Base-by-base conservation (phyloP, 2,329 filamentous ascomycete genomes). In the Alternaria panax region DNA sequence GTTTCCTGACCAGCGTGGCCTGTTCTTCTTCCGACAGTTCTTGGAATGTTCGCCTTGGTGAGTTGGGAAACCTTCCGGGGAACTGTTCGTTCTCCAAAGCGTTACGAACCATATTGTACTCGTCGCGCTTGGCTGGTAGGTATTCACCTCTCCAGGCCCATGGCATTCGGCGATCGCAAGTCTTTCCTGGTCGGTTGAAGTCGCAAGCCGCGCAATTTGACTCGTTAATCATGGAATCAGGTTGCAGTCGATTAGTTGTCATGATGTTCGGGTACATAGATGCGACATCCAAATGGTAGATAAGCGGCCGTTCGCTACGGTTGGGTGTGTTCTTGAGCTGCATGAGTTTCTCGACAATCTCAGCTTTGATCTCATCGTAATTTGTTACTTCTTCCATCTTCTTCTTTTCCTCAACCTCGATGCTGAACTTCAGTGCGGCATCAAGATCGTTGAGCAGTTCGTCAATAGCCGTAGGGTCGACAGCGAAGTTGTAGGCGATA, bases 221-320 rank as follows among this genome's bases (percentile, higher is more conserved):
- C 76, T 99, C 96, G 47, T 94, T 84, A 54, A 99, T 96, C 93
- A 99, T 96, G n/a, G 95, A 98, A 78, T 99, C 95, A 0, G 95
- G 95, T 70, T 99, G 95, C 46, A 99, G 80, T 77, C 95, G 91
- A 78, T 99, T 99, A 1, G 95, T 99, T 2, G 96, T 99, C 96
- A 99, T 99, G 77, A 99, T 99, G 79, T 99, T 99, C 9, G 95
- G 95, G 76, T 99, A 99, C 95, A 99, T 99, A 60, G 95, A 97
- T 18, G 95, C 95, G 59, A 99, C 96, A 75, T 99, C 95, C 80
- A 99, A 83, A 84, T 99, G 95, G 80, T 99, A 99, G 66, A 99
- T 99, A 30, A 96, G 86, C 5, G 95, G 95, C 42, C 88, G 84
- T 77, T 99, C 95, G 68, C 84, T 88, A 63, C 95, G 86, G 70